Conservation (phyloP, 1,139 yeast genomes). For the Taphrina confusa region DNA sequence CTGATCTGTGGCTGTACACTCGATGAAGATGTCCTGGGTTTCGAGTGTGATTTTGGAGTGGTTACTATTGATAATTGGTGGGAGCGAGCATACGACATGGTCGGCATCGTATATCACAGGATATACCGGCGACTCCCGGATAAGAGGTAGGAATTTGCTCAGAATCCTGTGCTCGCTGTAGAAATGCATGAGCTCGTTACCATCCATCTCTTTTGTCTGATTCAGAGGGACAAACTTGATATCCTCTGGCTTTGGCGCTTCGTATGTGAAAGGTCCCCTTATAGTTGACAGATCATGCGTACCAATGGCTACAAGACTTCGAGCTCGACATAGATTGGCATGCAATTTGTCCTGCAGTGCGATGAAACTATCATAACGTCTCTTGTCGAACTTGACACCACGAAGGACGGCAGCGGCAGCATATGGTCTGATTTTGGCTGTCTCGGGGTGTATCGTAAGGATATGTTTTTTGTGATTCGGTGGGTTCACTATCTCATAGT, state of each 20-base stretch:
- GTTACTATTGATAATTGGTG: constrained; percentile 95
- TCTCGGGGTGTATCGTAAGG: constrained; percentile 42
- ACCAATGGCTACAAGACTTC: constrained; percentile 97
- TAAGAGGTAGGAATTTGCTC: constrained; percentile 83
- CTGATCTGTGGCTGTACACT: constrained; percentile 91
- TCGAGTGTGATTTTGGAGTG: constrained; percentile 82
- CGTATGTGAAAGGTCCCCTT: constrained; percentile 83
- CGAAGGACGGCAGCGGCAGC: constrained; percentile 93
- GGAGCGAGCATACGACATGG: constrained; percentile 82
- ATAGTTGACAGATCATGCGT: constrained; percentile 91
- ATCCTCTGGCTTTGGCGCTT: constrained; percentile 77
- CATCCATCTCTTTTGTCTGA: constrained; percentile 75
- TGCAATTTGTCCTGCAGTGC: constrained; percentile 95
- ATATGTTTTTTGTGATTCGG: constrained; percentile 44
- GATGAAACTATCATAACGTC: constrained; percentile 90
- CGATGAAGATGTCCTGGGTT: constrained; percentile 87
- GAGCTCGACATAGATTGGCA: constrained; percentile 90
- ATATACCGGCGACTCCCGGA: constrained; percentile 82
- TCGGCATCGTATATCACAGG: constrained; percentile 85
- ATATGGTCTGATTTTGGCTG: constrained; percentile 76
- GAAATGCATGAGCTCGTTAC: constrained; percentile 79
- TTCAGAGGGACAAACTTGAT: constrained; percentile 81
- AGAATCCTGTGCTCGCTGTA: constrained; percentile 86
- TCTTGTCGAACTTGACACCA: constrained; percentile 74
- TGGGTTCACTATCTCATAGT: constrained; percentile 60